Base-by-base conservation (phyloP, 2,329 filamentous ascomycete genomes). In the Exserohilum rostratum region DNA sequence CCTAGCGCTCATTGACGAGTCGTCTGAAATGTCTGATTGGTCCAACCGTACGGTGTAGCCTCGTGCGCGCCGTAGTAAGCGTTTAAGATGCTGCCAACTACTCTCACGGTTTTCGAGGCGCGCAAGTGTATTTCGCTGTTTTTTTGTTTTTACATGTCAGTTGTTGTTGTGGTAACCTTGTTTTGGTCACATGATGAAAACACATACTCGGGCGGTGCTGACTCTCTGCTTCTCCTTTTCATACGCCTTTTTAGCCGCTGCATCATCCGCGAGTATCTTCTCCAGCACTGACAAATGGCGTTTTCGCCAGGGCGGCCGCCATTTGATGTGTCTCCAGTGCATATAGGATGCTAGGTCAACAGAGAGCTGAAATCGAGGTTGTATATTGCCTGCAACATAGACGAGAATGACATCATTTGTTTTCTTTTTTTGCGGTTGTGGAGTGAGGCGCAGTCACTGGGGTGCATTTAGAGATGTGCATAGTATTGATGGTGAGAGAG, bases 241-340 rank as follows among this genome's bases (percentile, higher is more conserved):
- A 9, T 9, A 30, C 12, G 37, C 37, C 20, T 35, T 49, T 30
- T 44, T 29, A 13, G 37, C 15, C 10, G 38, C 44, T 6, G 31
- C 38, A 9, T 49, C 50, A 17, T 48, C 40, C 18, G 45, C 50
- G 17, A 30, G 31, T n/a, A 53, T 29, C 9, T 11, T 27, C 39
- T 53, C 51, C n/a, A 43, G 39, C 29, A 49, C 33, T 17, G 39
- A 44, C 4, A 38, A 39, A 12, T 47, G 33, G 27, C 50, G 50
- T 30, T 43, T 47, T 13, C 35, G 37, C 38, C 39, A 38, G 17
- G 45, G 50, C 25, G 34, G 34, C 11, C 45, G 38, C 38, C 39
- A 37, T 27, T 53, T 53, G 18, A 53, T 45, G 31, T 45, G 45
- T 25, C 51, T 45, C 45, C 45, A 53, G 29, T 53, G 51, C 51